Evolutionary conservation across 306 rosid species (phyloP), one percentile per base, ranked within the genome.

Genomic region (Cicer chorassanicum): DNA sequence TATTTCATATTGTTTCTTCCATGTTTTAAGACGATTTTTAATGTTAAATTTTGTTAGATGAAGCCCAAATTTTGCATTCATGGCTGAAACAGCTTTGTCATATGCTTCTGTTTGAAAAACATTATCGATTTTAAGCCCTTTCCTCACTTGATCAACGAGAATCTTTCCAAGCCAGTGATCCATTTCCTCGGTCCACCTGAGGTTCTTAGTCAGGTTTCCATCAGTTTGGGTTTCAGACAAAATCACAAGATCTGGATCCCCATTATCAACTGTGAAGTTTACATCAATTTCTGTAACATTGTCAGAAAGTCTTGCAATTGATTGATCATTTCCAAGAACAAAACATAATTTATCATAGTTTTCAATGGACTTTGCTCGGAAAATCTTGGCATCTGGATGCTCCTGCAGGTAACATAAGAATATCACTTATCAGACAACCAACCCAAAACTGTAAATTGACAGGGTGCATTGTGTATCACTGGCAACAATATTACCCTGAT

Each of bases 121-220:
- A 48, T 74, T 85, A 75, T 87, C 88, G 59, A 75, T 72, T 82
- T 82, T 82, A 72, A 79, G 82, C 75, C 91, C 89, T 74, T 78
- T 87, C 51, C 50, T 82, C 84, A 82, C 87, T 67, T 87, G 88
- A 51, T 75, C 85, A 29, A 72, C 87, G 15, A 85, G 89, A 65
- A 79, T 64, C 81, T 73, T 83, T 43, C 86, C 88, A 75, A 82
- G 87, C 81, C 83, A 87, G 74, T 64, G 43, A 66, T 87, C 91
- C 91, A 87, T 87, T 80, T 85, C 81, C 59, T 67, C 76, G 63
- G 91, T 85, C 91, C 89, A 87, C 80, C 83, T 80, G 54, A 82
- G 65, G 3, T 12, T 81, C 81, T 82, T 85, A 45, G 72, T 59
- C 70, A 80, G 85, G 76, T 45, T 82, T 57, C 84, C 87, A 64